Evolutionary conservation across 2,329 filamentous ascomycete species (phyloP).

Genomic region (Domatiomyces globalis): DNA sequence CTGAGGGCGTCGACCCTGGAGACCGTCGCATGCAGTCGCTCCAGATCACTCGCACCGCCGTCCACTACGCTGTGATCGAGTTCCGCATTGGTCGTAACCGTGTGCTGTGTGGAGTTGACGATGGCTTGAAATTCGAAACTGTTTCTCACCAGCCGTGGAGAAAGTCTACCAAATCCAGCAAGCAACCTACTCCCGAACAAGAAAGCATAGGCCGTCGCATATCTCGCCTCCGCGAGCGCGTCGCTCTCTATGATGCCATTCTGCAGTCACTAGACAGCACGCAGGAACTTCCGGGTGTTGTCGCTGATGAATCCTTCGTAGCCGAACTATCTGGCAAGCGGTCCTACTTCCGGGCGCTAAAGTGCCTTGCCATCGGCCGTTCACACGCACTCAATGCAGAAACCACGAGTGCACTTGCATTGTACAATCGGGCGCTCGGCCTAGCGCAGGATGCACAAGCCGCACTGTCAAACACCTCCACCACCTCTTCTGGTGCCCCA

Average conservation of each 20-base stretch:
- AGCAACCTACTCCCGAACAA: constrained; percentile 36
- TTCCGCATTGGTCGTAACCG: constrained; percentile 92
- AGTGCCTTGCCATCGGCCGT: constrained; percentile 73
- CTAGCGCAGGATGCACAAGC: constrained; percentile 42
- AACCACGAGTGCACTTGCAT: constrained; percentile 66
- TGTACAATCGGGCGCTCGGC: constrained; percentile 58
- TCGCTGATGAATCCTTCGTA: constrained; percentile 63
- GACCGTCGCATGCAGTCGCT: constrained; percentile 82
- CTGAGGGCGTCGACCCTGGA: constrained; percentile 68
- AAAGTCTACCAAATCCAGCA: constrained; percentile 36
- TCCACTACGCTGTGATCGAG: constrained; percentile 86
- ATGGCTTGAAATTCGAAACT: constrained; percentile 50
- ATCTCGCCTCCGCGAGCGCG: constrained; percentile 67
- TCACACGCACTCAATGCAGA: constrained; percentile 65
- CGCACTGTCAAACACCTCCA: constrained; percentile 27
- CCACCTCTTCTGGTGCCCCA: constrained; percentile 34
- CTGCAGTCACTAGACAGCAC: constrained; percentile 83
- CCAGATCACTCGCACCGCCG: constrained; percentile 80
- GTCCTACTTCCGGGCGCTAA: constrained; percentile 76
- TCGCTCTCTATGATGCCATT: constrained; percentile 80
- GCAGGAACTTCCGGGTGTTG: constrained; percentile 77
- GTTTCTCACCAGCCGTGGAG: constrained; percentile 37
- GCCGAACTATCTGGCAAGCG: constrained; percentile 63
- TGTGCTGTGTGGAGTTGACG: constrained; percentile 67
- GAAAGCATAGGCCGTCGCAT: constrained; percentile 62